A percentile compares a stretch with the other conserved stretches of the same genome.
phyloP scores from a whole-genome alignment of 2,329 filamentous ascomycete species.

The Pseudomassariella vexata region DNA sequence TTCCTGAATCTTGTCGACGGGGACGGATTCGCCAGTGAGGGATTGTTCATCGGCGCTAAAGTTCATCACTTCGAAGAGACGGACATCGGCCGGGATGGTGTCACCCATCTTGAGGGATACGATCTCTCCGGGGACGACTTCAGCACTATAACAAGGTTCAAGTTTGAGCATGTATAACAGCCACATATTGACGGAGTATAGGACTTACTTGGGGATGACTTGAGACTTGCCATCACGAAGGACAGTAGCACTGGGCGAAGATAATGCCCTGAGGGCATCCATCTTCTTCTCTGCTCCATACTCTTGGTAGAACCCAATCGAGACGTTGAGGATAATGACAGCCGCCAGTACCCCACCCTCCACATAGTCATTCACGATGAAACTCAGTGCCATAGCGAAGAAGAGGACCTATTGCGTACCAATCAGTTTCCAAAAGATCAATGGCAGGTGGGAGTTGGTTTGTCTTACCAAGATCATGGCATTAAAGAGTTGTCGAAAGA shows the following conservation, averaged over 20 bases:
- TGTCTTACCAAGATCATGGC: conserved; percentile 68
- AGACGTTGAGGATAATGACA: conserved; percentile 64
- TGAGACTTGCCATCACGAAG: conserved; percentile 53
- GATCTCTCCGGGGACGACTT: conserved; percentile 69
- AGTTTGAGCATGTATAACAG: conserved; percentile 10
- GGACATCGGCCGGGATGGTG: conserved; percentile 68
- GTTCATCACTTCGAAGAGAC: conserved; percentile 69
- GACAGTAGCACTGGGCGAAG: conserved; percentile 57
- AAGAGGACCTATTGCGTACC: conserved; percentile 74
- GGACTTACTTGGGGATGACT: conserved; percentile 50
- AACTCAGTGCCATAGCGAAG: conserved; percentile 69
- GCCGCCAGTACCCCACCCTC: conserved; percentile 62
- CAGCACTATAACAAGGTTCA: conserved; percentile 40
- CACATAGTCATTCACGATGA: conserved; percentile 61
- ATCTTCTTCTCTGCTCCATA: conserved; percentile 61
- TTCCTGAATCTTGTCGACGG: conserved; percentile 60
- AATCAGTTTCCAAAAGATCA: too few relatives aligned
- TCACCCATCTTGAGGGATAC: conserved; percentile 64
- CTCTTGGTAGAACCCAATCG: conserved; percentile 62
- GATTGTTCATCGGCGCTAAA: conserved; percentile 73
- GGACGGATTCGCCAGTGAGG: conserved; percentile 70
- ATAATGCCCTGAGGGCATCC: conserved; percentile 56
- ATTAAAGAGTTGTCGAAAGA: conserved; percentile 68
- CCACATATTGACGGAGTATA: not conserved
- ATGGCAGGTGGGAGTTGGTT: too few relatives aligned